These are phyloP conservation scores for Secale cereale DNA, from an alignment of 176 grass and related monocot genomes.

Conservation along the genomic window DNA sequence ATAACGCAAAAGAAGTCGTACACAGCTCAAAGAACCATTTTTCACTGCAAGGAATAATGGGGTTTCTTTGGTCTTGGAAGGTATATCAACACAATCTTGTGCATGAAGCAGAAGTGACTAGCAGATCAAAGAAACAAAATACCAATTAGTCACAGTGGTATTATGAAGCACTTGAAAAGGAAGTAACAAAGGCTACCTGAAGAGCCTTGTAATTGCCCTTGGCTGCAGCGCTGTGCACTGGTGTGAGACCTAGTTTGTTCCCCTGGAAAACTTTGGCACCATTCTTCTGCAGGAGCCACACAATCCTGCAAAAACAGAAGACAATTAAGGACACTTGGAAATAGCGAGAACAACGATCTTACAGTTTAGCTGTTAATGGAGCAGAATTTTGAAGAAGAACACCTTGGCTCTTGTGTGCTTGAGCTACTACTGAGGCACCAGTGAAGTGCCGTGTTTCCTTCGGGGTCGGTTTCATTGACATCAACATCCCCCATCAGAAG, in stretches of 20 bases:
- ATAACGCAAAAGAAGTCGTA: conserved; percentile 47
- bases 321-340: neutral
- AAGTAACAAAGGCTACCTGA: conserved; percentile 40
- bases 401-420: conserved; percentile 56
- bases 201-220: conserved; percentile 67
- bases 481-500: conserved; percentile 49
- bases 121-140: conserved; percentile 27
- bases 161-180: neutral
- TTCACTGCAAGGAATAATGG: conserved; percentile 61
- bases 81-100: conserved; percentile 55
- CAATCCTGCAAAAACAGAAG: conserved; percentile 31
- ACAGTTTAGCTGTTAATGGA: neutral
- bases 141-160: conserved; percentile 18
- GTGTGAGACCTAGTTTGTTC: conserved; percentile 60
- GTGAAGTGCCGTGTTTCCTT: conserved; percentile 63
- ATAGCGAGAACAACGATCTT: neutral
- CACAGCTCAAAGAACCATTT: conserved; percentile 46
- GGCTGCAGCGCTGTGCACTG: conserved; percentile 50
- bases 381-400: conserved; percentile 2
- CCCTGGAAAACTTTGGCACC: conserved; percentile 56
- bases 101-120: conserved; percentile 54
- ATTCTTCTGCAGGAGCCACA: conserved; percentile 56
- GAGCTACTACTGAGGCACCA: conserved; percentile 56
- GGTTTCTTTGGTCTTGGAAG: conserved; percentile 68
- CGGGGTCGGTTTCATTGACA: conserved; percentile 49